A percentile compares a stretch with the other conserved stretches of the same genome.
Evolutionary conservation across 2,329 filamentous ascomycete genomes (phyloP).

Genomic region (Macrophomina phaseolina): DNA sequence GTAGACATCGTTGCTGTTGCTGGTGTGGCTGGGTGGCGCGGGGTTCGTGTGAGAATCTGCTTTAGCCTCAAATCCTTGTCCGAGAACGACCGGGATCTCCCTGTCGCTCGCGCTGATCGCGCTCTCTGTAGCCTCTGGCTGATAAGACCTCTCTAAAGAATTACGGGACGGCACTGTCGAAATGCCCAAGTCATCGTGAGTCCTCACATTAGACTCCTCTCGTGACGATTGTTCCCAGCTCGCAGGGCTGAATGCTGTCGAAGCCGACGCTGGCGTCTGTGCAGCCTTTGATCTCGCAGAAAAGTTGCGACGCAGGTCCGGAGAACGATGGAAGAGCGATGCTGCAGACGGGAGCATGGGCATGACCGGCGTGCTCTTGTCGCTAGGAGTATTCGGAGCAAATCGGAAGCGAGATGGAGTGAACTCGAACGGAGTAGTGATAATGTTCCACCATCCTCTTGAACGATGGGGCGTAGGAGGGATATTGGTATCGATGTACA

Average conservation of each 20-base stretch:
- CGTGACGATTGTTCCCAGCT: conserved; percentile 13
- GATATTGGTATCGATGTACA: conserved; percentile 44
- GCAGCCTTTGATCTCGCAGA: conserved; percentile 9
- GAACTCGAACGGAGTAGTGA: conserved; percentile 70
- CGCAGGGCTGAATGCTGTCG: conserved; percentile 21
- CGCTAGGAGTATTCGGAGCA: conserved; percentile 35
- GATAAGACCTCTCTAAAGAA: conserved; percentile 8
- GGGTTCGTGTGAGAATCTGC: conserved; percentile 16
- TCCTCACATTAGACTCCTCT: conserved; percentile 2
- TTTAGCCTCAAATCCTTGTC: conserved; percentile 20
- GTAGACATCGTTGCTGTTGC: conserved; percentile 26
- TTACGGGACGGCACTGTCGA: conserved; percentile 11
- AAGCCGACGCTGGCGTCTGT: conserved; percentile 14
- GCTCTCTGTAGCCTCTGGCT: conserved; percentile 14
- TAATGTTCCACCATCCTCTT: conserved; percentile 78
- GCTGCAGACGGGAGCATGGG: conserved; percentile 37
- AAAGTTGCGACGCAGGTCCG: conserved; percentile 7
- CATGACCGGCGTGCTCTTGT: conserved; percentile 40
- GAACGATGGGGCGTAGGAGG: conserved; percentile 63
- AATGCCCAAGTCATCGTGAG: conserved; percentile 26
- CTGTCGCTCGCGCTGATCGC: conserved; percentile 23
- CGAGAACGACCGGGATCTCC: conserved; percentile 22
- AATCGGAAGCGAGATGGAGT: conserved; percentile 46
- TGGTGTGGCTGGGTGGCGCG: conserved; percentile 20
- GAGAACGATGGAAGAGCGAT: conserved; percentile 1